phyloP scores from a whole-genome alignment of 208 protist species.

The Trypanosoma rangeli region DNA sequence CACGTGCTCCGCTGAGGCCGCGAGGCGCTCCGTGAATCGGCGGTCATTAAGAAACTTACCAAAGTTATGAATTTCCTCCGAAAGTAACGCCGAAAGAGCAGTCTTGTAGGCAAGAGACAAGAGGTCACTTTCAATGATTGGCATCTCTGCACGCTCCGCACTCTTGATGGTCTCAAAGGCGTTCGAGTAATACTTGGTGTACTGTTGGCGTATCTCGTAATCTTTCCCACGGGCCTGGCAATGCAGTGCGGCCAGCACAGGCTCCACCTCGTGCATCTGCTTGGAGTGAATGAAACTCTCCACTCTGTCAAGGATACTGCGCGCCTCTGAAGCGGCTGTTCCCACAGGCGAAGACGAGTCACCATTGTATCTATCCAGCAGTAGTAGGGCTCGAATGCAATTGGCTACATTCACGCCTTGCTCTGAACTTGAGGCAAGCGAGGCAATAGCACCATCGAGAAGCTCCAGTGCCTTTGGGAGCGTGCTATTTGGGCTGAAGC shows the following conservation, averaged over 20 bases:
- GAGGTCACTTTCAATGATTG: conserved; percentile 58
- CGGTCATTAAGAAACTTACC: conserved; percentile 79
- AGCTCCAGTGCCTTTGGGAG: conserved; percentile 65
- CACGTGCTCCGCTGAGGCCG: conserved; percentile 25
- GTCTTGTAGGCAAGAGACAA: conserved; percentile 68
- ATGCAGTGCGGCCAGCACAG: conserved; percentile 72
- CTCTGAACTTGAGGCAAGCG: conserved; percentile 39
- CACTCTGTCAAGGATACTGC: conserved; percentile 72
- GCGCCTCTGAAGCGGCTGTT: conserved; percentile 54
- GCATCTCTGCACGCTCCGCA: conserved; percentile 77
- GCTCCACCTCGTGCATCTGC: conserved; percentile 88
- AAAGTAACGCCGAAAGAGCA: conserved; percentile 74
- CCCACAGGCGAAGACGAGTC: conserved; percentile 33
- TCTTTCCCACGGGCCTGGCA: conserved; percentile 79
- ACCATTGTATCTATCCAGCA: conserved; percentile 49
- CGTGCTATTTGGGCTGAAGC: conserved; percentile 67
- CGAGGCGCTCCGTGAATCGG: conserved; percentile 31
- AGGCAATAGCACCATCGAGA: conserved; percentile 57
- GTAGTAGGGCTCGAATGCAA: conserved; percentile 84
- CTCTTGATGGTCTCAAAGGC: conserved; percentile 80
- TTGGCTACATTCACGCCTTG: conserved; percentile 65
- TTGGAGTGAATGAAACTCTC: conserved; percentile 63
- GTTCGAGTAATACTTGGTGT: conserved; percentile 84
- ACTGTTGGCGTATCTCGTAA: conserved; percentile 79
- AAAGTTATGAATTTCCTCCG: conserved; percentile 88